Conservation (phyloP, 441 rosid species). For the Jatropha podagrica region DNA sequence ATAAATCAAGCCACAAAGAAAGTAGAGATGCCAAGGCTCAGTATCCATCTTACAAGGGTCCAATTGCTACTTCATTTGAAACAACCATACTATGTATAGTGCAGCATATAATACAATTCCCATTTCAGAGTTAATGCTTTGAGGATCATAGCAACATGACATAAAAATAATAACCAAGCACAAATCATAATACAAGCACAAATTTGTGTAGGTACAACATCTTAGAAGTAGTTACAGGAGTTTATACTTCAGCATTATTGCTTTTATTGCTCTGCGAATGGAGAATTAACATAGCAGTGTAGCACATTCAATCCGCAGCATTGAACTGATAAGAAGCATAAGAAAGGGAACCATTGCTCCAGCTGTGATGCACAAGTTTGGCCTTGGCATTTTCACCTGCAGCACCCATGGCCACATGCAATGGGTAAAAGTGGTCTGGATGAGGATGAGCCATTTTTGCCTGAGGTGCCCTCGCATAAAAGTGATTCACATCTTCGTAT, state of each 20-base stretch:
- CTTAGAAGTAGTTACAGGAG: not conserved
- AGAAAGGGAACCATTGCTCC: constrained; percentile 69
- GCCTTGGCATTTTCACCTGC: constrained; percentile 75
- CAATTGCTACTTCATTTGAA: too few relatives aligned
- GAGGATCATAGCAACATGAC: not conserved
- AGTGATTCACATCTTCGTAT: constrained; percentile 75
- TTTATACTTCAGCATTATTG: not conserved
- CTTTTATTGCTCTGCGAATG: not conserved
- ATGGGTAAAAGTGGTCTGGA: constrained; percentile 90
- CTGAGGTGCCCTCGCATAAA: constrained; percentile 59
- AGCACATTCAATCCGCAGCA: constrained; percentile 21
- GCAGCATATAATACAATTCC: not conserved
- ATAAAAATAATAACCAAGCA: not conserved
- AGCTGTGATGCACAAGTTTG: constrained; percentile 76
- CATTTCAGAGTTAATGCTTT: not conserved
- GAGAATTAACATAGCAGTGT: not conserved
- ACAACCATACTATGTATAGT: not conserved
- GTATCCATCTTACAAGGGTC: not conserved
- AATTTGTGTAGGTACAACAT: not conserved
- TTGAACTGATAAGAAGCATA: constrained; percentile 83
- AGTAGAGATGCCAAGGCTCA: not conserved
- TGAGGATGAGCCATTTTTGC: constrained; percentile 83
- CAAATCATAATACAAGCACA: not conserved
- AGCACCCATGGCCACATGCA: constrained; percentile 94
- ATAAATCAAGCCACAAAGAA: not conserved